A percentile compares a stretch with the other conserved stretches of the same genome.
Evolutionary conservation across 2,329 filamentous ascomycete species (phyloP).

Genomic region (Sarocladium brachiariae): DNA sequence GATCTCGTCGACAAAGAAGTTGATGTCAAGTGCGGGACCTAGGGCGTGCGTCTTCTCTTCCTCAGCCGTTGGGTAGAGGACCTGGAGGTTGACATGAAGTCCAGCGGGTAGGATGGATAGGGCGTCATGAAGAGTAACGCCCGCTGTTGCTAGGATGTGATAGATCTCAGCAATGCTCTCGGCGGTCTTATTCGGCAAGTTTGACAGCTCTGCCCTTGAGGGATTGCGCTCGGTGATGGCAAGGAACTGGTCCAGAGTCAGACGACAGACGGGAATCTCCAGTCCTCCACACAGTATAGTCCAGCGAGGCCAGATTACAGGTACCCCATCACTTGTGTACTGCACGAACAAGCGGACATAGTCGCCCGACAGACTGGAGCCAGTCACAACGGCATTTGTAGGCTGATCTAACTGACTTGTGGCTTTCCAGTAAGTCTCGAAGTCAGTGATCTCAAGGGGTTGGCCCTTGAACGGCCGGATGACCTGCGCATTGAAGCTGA

Average conservation of each 20-base stretch:
- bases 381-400: slow-evolving; percentile 82
- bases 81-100: slow-evolving; percentile 86
- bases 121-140: slow-evolving; percentile 72
- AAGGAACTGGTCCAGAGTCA: slow-evolving; percentile 68
- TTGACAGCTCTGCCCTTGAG: slow-evolving; percentile 35
- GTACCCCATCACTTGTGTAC: slow-evolving; percentile 78
- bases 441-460: slow-evolving; percentile 93
- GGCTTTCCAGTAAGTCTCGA: slow-evolving; percentile 98
- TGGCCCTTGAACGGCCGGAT: slow-evolving; percentile 93
- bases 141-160: slow-evolving; percentile 64
- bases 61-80: slow-evolving; percentile 72
- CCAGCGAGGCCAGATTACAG: slow-evolving; percentile 83
- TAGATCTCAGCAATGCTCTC: slow-evolving; percentile 60
- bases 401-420: slow-evolving; percentile 81
- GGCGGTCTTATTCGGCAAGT: slow-evolving; percentile 38
- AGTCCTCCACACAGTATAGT: slow-evolving; percentile 68
- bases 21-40: slow-evolving; percentile 73
- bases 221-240: slow-evolving; percentile 39
- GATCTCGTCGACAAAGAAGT: slow-evolving; percentile 76
- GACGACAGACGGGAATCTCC: slow-evolving; percentile 72
- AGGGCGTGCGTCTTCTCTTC: slow-evolving; percentile 67
- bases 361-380: slow-evolving; percentile 91
- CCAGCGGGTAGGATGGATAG: slow-evolving; percentile 66
- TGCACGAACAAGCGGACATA: slow-evolving; percentile 91
- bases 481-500: slow-evolving; percentile 90